These are phyloP conservation scores for Candida gigantensis DNA, from an alignment of 1,139 yeast genomes.

Conservation along the genomic window DNA sequence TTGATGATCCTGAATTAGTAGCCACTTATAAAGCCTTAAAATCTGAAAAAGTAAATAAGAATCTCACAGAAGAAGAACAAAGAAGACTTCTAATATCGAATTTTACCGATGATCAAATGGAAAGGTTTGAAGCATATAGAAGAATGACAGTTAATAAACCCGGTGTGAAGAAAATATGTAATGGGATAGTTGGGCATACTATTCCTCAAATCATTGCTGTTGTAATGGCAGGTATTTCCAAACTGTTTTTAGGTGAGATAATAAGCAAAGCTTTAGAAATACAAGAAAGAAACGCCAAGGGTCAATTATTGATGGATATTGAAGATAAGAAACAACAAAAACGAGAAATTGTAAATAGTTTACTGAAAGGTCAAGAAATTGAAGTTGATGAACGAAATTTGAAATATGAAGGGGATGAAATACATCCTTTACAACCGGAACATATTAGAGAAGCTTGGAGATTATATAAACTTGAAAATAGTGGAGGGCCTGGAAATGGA, in stretches of 20 bases:
- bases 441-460: constrained; percentile 91
- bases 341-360: constrained; percentile 25
- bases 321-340: constrained; percentile 39
- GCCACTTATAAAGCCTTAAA: constrained; percentile 31
- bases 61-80: constrained; percentile 49
- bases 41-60: constrained; percentile 21
- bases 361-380: constrained; percentile 32
- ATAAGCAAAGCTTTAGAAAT: constrained; percentile 79
- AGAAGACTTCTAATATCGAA: constrained; percentile 68
- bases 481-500: constrained; percentile 2
- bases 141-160: constrained; percentile 79
- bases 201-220: constrained; percentile 84
- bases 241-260: constrained; percentile 84
- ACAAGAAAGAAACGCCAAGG: constrained; percentile 55
- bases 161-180: constrained; percentile 80
- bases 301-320: constrained; percentile 37
- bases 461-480: constrained; percentile 13
- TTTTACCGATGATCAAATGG: constrained; percentile 82
- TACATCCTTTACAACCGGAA: constrained; percentile 73
- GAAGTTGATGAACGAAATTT: constrained; percentile 32
- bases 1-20: constrained; percentile 40
- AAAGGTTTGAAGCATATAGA: constrained; percentile 83
- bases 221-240: constrained; percentile 82
- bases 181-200: constrained; percentile 76
- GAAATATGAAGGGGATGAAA: constrained; percentile 43